Evolutionary conservation across 1,139 yeast genomes (phyloP), one percentile per base, ranked within the genome.

Genomic region (Hanseniaspora gamundiae): DNA sequence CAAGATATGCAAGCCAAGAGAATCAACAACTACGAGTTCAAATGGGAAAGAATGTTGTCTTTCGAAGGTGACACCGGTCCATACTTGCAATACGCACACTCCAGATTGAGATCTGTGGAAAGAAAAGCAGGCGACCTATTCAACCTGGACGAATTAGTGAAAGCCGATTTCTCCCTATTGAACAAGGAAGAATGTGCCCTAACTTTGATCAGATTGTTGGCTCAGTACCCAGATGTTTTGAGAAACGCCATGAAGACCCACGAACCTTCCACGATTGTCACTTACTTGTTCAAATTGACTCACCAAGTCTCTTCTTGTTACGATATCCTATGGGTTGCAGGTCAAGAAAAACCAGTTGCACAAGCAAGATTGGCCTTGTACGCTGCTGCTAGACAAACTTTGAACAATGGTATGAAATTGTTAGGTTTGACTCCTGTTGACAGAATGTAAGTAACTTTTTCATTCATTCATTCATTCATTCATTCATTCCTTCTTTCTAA

Each of bases 11-110:
- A 86, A 69, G 82, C 95, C 50, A 93, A 93, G 72, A 83, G 98
- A 68, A 77, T 88, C 66, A 87, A 91, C 71, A 88, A 91, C 69
- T 93, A 93, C 68, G 87, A 81, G 57, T 93, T 93, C 68, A 85
- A 87, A 67, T 91, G 98, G 99, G 88, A 84, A 58, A 84, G 99
- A 71, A 91, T 91, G 97, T 74, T 85, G 42, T 86, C 96, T 6
- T 88, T 93, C 55, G 99, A 91, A 72, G 99, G 99, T 67, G 99
- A 91, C 66, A 91, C 99, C 49, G 99, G 99, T 61, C 98, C 99
- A 49, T 91, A 93, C 69, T 75, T 91, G 65, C 98, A 91, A 68
- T 91, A 91, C 61, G 98, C 99, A 42, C 99, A 91, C 68, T 87
- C 98, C 38, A 85, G 99, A 67, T 78, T 91, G 62, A 78, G 93